Conservation (phyloP, 495 filamentous ascomycete species). For the Beverwykella pulmonaria region DNA sequence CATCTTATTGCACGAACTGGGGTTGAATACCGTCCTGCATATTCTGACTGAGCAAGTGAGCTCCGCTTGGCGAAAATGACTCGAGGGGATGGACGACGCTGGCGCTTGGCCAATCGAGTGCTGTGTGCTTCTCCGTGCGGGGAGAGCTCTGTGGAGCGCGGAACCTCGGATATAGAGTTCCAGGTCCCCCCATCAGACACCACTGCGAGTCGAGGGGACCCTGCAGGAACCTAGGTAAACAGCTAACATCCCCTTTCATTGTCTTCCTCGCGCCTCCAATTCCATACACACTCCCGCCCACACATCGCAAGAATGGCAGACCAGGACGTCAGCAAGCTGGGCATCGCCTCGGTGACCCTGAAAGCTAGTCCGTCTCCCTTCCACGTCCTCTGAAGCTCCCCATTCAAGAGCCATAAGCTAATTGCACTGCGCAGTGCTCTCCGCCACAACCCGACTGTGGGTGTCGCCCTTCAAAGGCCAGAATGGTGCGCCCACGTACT, state of each 20-base stretch:
- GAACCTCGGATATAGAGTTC: conserved; percentile 2
- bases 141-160: not conserved
- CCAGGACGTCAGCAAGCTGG: conserved; percentile 32
- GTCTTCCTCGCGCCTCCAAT: not conserved
- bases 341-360: conserved; percentile 32
- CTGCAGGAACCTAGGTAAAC: not conserved
- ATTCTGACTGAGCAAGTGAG: not conserved
- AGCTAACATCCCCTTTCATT: not conserved
- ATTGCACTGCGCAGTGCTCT: conserved; percentile 20
- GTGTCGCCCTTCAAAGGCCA: conserved; percentile 37
- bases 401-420: conserved; percentile 4
- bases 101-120: not conserved
- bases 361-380: conserved; percentile 28
- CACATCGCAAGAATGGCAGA: conserved; percentile 19
- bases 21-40: not conserved
- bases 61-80: not conserved
- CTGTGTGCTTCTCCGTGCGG: not conserved
- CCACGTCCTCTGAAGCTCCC: not conserved
- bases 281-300: not conserved
- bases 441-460: conserved; percentile 29
- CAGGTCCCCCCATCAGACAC: not conserved
- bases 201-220: not conserved
- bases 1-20: not conserved
- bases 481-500: conserved; percentile 37
- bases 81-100: not conserved